Conservation (phyloP, 1,139 yeast genomes). For the Martiniozyma asiatica region DNA sequence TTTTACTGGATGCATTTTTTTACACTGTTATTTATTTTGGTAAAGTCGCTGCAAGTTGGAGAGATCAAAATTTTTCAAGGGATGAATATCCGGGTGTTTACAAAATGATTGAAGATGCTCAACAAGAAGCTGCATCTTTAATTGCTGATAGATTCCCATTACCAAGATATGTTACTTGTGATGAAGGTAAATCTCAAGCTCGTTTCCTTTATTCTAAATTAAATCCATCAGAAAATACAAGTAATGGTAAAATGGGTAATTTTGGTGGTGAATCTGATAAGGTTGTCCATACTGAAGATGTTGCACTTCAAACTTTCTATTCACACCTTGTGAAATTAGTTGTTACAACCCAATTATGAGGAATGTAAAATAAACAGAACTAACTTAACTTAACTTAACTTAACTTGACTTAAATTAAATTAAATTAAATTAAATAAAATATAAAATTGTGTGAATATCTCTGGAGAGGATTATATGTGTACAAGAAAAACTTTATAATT, state of each 20-base stretch:
- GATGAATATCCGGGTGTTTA: slow-evolving; percentile 84
- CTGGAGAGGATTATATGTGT: too few species aligned
- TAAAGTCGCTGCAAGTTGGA: slow-evolving; percentile 90
- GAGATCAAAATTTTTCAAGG: slow-evolving; percentile 89
- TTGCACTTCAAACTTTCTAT: slow-evolving; percentile 84
- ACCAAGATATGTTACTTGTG: slow-evolving; percentile 93
- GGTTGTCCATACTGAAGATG: slow-evolving; percentile 91
- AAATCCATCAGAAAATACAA: slow-evolving; percentile 75
- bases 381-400: too few species aligned
- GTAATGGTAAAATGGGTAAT: slow-evolving; percentile 27
- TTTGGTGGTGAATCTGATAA: slow-evolving; percentile 39
- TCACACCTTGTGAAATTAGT: slow-evolving; percentile 77
- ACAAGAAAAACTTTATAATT: too few species aligned
- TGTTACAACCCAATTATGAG: too few species aligned
- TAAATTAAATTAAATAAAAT: too few species aligned
- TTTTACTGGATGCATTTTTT: slow-evolving; percentile 89
- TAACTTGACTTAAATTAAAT: too few species aligned
- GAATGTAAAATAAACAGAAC: too few species aligned
- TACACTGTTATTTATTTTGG: slow-evolving; percentile 94
- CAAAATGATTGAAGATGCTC: slow-evolving; percentile 77
- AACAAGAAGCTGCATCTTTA: slow-evolving; percentile 83
- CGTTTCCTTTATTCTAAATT: slow-evolving; percentile 89
- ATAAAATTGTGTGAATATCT: too few species aligned
- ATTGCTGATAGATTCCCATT: slow-evolving; percentile 91
- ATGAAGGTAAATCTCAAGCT: slow-evolving; percentile 97